These are phyloP conservation scores for Quercus aquifolioides DNA, from an alignment of 306 rosid genomes.

Conservation along the genomic window DNA sequence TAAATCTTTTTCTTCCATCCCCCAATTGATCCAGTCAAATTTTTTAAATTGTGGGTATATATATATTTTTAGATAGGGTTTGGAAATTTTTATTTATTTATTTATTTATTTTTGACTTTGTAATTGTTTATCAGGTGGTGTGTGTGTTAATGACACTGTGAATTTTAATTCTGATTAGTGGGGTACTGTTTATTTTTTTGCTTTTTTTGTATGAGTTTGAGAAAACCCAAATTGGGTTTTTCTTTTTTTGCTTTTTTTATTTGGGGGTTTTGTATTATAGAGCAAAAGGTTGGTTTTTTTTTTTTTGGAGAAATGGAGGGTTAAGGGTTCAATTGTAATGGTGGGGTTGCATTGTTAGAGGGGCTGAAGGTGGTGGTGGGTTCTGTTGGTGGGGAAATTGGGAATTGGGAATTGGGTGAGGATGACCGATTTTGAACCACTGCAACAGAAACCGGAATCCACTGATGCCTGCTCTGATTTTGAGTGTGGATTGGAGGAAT, in stretches of 20 bases:
- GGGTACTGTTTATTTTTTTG: constrained; percentile 11
- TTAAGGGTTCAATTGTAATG: constrained; percentile 22
- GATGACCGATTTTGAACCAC: constrained; percentile 84
- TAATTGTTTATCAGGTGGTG: constrained; percentile 49
- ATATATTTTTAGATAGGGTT: neutral
- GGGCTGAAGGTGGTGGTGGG: constrained; percentile 33
- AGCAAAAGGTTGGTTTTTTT: constrained; percentile 9
- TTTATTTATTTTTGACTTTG: constrained; percentile 28
- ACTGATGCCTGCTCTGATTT: constrained; percentile 71
- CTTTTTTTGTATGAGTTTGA: constrained; percentile 21
- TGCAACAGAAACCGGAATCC: constrained; percentile 93
- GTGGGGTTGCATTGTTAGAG: constrained; percentile 23
- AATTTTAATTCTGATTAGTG: constrained; percentile 48
- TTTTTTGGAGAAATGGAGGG: constrained; percentile 29
- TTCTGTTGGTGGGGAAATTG: constrained; percentile 24
- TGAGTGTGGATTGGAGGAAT: constrained; percentile 85
- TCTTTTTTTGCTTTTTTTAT: constrained; percentile 39
- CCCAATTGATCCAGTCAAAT: constrained; percentile 27
- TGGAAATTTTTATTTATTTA: constrained; percentile 19
- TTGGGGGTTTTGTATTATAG: constrained; percentile 37
- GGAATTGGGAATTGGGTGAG: constrained; percentile 31
- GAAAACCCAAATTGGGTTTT: constrained; percentile 40
- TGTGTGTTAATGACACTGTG: constrained; percentile 31
- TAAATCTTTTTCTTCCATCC: constrained; percentile 11
- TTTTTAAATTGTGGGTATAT: neutral